phyloP scores from a whole-genome alignment of 306 rosid genomes.

The Pyrus communis region DNA sequence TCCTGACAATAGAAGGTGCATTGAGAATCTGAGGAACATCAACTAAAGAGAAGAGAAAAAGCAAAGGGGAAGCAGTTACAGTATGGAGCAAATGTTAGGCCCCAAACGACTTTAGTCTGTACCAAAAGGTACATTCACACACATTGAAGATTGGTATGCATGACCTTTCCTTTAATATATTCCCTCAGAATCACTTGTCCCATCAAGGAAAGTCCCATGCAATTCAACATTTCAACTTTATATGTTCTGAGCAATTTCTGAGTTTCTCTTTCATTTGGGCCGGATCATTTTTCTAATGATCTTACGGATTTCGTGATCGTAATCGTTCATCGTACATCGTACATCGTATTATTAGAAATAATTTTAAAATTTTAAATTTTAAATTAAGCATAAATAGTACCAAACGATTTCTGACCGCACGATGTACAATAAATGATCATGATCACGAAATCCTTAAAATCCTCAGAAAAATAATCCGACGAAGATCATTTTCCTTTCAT shows the following conservation, averaged over 20 bases:
- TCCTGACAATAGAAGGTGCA: conserved; percentile 25
- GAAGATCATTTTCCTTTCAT: neutral
- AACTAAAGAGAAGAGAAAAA: neutral
- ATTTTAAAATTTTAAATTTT: no score
- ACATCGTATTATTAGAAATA: no score
- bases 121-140: conserved; percentile 21
- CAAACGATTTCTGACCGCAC: no score
- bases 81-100: neutral
- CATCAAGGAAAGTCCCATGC: conserved; percentile 52
- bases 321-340: no score
- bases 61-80: conserved; percentile 2
- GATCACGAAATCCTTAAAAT: no score
- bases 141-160: conserved; percentile 25
- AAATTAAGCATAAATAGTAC: no score
- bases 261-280: neutral
- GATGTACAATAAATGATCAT: no score
- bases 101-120: conserved; percentile 12
- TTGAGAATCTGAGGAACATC: conserved; percentile 24
- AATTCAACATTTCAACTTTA: conserved; percentile 47
- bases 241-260: neutral
- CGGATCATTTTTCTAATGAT: no score
- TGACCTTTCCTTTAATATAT: conserved; percentile 45
- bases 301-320: no score
- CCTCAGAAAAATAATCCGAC: accelerated
- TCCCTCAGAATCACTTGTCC: conserved; percentile 46